Percentiles rank a stretch among this genome's conserved stretches.
phyloP scores from a whole-genome alignment of 2,329 filamentous ascomycete genomes.

The Helotiales sp. region DNA sequence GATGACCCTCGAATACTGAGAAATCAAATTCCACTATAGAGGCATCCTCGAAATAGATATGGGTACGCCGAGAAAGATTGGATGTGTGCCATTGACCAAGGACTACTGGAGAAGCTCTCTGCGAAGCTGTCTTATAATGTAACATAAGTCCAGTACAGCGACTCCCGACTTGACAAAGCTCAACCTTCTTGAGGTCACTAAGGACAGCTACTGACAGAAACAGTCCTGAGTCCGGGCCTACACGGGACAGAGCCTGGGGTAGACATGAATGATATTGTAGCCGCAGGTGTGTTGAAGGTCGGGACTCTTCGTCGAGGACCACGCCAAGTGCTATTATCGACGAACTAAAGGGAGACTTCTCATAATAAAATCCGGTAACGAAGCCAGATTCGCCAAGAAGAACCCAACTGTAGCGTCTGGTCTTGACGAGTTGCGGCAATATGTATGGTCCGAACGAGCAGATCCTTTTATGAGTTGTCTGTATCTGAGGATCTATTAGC shows the following conservation, averaged over 20 bases:
- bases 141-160: conserved; percentile 14
- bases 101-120: not conserved
- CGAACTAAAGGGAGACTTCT: not conserved
- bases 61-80: conserved; percentile 1
- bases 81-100: conserved; percentile 16
- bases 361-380: conserved; percentile 1
- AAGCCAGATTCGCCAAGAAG: not conserved
- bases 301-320: not conserved
- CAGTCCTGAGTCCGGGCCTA: conserved; percentile 1
- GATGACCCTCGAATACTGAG: not conserved
- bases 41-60: conserved; percentile 5
- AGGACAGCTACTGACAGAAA: conserved; percentile 15
- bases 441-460: not conserved
- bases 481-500: not conserved
- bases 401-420: not conserved
- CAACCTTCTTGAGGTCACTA: conserved; percentile 7
- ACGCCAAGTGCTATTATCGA: not conserved
- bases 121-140: not conserved
- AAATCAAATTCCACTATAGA: conserved; percentile 1
- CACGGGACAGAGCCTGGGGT: conserved; percentile 9
- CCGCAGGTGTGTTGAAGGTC: not conserved
- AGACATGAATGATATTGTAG: conserved; percentile 9
- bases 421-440: not conserved
- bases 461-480: not conserved
- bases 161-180: conserved; percentile 6